Evolutionary conservation across 1,284 basidiomycete genomes (phyloP).

Genomic region (Athelia sp.): DNA sequence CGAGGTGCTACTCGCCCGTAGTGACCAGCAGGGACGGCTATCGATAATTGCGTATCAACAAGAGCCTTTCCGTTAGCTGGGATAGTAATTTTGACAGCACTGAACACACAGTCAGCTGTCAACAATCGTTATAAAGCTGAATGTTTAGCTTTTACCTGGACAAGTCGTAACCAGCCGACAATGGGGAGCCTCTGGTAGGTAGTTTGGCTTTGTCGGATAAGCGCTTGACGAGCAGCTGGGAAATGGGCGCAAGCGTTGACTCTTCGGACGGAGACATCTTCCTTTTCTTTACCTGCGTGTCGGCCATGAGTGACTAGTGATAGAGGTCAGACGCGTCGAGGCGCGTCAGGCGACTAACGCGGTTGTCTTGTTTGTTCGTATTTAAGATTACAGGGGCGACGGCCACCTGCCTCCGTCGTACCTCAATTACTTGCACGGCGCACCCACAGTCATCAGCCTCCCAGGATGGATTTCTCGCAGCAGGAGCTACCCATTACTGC

Average conservation of each 20-base stretch:
- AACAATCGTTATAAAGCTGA: too few relatives aligned
- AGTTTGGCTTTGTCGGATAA: constrained; percentile 79
- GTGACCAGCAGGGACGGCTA: constrained; percentile 89
- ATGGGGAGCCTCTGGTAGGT: constrained; percentile 82
- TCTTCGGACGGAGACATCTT: constrained; percentile 39
- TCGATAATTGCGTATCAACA: constrained; percentile 85
- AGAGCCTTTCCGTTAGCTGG: constrained; percentile 87
- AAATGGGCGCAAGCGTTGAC: constrained; percentile 31
- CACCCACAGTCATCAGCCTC: background rate
- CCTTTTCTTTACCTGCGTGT: constrained; percentile 47
- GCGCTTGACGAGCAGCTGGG: constrained; percentile 79
- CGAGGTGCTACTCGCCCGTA: constrained; percentile 96
- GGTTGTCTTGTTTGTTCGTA: background rate
- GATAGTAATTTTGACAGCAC: constrained; percentile 75
- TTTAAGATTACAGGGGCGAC: background rate
- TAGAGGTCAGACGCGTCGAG: constrained; percentile 2
- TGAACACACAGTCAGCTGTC: too few relatives aligned
- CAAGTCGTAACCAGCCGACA: constrained; percentile 92
- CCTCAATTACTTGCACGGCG: background rate
- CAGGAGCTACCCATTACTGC: background rate
- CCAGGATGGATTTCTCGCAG: background rate
- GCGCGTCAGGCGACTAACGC: background rate
- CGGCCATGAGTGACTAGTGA: constrained; percentile 17
- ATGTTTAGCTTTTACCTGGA: constrained; percentile 59
- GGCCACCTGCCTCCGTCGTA: background rate